Base-by-base conservation (phyloP, 176 grass and related monocot species). In the Panicum miliaceum region DNA sequence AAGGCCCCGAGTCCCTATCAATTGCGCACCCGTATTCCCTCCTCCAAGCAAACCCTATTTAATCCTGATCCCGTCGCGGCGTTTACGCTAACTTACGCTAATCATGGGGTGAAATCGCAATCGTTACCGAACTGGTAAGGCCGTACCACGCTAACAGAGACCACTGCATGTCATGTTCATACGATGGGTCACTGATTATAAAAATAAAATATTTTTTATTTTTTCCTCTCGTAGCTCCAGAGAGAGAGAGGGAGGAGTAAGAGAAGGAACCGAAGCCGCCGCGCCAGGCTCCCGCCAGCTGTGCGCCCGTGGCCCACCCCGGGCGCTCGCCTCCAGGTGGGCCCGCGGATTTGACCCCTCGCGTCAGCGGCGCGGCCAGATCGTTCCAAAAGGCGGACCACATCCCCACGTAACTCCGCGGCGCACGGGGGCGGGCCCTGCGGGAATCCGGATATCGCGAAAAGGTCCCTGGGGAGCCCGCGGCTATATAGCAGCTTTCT, bases 331-430 rank as follows among this genome's bases (percentile, higher is more conserved):
- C 75, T 60, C 80, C 80, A 87, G 25, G 89, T 29, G 84, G 81
- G 62, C 81, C 89, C 69, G 0, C 0, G 8, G 1, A 19, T 36
- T 85, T 85, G 90, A 81, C 76, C 78, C 78, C 80, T 1, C 34
- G 20, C 80, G 81, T 86, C 80, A 83, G 84, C 75, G 61, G 68
- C 52, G 32, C 68, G 37, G 68, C 82, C 22, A 52, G 77, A 81
- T 60, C 43, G 61, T 71, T 83, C 86, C 78, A 65, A 78, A 82
- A 57, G 47, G 36, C 64, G 59, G 84, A 79, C 66, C 84, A 35
- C 79, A 75, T 79, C 89, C 68, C 84, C 32, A 86, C 84, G 71
- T 71, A 73, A 65, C 88, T 40, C 57, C 18, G 61, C 64, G 73
- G 79, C 66, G 62, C 22, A 9, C 35, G 46, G 81, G 81, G 29